A percentile compares a stretch with the other conserved stretches of the same genome.
Conservation (phyloP, 2,329 filamentous ascomycete species). For the Tolypocladium album region DNA sequence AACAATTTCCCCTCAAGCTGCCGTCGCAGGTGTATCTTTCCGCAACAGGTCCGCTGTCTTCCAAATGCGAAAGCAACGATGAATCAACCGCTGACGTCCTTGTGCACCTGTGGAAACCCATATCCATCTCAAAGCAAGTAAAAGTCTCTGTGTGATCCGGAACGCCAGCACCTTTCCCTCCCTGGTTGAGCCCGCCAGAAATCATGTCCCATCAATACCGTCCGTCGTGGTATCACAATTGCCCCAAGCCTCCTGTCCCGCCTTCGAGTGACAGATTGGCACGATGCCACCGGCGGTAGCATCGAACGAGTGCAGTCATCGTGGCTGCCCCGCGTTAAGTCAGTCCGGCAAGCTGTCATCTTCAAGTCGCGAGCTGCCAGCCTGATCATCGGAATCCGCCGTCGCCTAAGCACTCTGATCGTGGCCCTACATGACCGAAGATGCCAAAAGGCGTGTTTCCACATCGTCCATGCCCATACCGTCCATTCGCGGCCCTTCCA, state of each 20-base stretch:
- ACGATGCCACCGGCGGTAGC: not conserved
- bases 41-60: not conserved
- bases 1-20: not conserved
- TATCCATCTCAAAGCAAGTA: slow-evolving; percentile 1
- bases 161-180: slow-evolving; percentile 1
- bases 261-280: not conserved
- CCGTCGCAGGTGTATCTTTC: not conserved
- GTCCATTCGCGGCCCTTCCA: slow-evolving; percentile 32
- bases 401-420: slow-evolving; percentile 1
- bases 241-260: not conserved
- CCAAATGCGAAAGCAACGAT: not conserved
- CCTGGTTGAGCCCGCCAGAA: not conserved
- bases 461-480: slow-evolving; percentile 34
- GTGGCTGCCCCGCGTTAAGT: not conserved
- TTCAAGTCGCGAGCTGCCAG: no score
- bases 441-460: slow-evolving; percentile 30
- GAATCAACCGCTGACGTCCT: not conserved
- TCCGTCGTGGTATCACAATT: not conserved
- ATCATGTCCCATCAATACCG: slow-evolving; percentile 1
- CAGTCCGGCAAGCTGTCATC: not conserved
- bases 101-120: not conserved
- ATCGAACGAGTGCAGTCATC: not conserved
- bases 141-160: slow-evolving; percentile 1
- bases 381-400: not conserved
- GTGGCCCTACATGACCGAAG: slow-evolving; percentile 28